Percentiles rank a stretch among this genome's conserved stretches.
Evolutionary conservation across 768 basidiomycete species (phyloP).

Genomic region (Lactifluus echinatus): DNA sequence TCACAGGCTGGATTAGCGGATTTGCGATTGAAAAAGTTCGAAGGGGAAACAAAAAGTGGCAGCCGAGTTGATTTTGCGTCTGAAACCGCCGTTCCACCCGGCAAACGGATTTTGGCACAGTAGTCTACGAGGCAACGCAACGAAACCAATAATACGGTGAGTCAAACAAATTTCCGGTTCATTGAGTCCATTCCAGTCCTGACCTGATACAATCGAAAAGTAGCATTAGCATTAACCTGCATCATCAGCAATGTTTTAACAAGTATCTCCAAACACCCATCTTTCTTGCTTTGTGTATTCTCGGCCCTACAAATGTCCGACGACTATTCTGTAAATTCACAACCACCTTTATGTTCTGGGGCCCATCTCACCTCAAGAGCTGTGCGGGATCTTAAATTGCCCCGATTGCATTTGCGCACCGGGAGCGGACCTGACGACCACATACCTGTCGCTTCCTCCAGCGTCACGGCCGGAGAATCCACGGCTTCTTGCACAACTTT

Average conservation of each 20-base stretch:
- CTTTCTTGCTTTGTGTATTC: neutral
- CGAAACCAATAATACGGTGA: neutral
- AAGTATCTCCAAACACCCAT: neutral
- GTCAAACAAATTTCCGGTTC: neutral
- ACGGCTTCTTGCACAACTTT: neutral
- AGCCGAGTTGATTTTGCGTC: neutral
- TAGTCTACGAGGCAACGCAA: neutral
- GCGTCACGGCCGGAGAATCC: neutral
- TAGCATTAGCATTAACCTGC: neutral
- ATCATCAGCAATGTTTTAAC: constrained; percentile 5
- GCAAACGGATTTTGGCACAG: too few species aligned
- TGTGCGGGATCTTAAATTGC: neutral
- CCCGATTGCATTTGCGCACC: constrained; percentile 1
- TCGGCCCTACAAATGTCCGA: constrained; percentile 7
- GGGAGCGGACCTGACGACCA: neutral
- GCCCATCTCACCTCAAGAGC: neutral
- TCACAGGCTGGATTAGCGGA: neutral
- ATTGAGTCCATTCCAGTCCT: neutral
- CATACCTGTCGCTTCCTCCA: neutral
- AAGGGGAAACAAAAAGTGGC: neutral
- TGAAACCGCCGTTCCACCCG: neutral
- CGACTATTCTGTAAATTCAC: constrained; percentile 2
- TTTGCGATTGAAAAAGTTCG: constrained; percentile 1
- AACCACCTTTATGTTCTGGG: neutral
- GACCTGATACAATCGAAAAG: neutral